Conservation (phyloP, 371 early-diverging fungal species). For the Mucor circinelloides region DNA sequence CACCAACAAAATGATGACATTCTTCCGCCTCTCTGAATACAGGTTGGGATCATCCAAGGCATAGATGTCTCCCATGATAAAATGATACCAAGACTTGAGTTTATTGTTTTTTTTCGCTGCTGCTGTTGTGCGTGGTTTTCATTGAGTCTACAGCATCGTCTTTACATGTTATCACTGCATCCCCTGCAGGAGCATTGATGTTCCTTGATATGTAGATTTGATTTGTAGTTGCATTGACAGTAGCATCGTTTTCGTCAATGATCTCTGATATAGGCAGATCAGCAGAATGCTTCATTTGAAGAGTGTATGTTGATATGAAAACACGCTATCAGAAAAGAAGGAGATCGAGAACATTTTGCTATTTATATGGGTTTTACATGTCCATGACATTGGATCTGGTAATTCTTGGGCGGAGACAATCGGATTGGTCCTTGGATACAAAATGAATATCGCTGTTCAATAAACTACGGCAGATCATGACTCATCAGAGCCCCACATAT, state of each 20-base stretch:
- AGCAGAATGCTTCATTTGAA: background rate
- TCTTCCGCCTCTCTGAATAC: constrained; percentile 32
- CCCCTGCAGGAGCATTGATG: background rate
- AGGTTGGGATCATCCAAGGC: constrained; percentile 37
- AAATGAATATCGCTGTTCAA: background rate
- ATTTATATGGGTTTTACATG: background rate
- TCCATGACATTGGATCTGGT: background rate
- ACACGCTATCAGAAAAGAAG: too few relatives aligned
- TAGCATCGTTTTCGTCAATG: background rate
- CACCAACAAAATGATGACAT: constrained; percentile 36
- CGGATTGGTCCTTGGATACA: constrained; percentile 4
- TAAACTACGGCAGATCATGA: background rate
- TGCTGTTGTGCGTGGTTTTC: background rate
- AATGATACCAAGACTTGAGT: constrained; percentile 10
- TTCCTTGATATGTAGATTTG: background rate
- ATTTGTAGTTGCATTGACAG: background rate
- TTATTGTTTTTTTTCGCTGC: background rate
- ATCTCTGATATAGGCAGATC: background rate
- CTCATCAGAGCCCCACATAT: background rate
- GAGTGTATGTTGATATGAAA: background rate
- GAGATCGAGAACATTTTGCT: background rate
- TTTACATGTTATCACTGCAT: background rate
- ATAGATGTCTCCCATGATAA: constrained; percentile 20
- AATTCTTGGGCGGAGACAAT: constrained; percentile 6
- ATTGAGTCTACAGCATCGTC: background rate